Percentiles rank a stretch among this genome's conserved stretches.
Conservation (phyloP, 495 filamentous ascomycete genomes). For the Peziza echinospora region DNA sequence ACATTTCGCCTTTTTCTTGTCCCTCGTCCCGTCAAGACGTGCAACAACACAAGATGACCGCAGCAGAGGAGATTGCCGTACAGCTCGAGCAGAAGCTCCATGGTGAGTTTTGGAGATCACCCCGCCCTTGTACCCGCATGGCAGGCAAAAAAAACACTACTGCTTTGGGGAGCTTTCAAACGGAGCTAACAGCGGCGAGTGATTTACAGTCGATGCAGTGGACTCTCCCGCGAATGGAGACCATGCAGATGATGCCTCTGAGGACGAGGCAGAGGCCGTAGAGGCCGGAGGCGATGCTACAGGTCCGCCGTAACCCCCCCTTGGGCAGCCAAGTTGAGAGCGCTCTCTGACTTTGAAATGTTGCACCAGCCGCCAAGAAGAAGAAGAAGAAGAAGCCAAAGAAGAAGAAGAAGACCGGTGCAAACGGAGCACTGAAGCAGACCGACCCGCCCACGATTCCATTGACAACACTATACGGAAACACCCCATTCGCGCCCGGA, state of each 20-base stretch:
- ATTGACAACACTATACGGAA: constrained; percentile 54
- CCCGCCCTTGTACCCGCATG: no score
- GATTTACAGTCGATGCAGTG: no score
- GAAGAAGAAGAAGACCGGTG: constrained; percentile 44
- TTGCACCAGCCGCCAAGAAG: constrained; percentile 32
- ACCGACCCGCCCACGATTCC: constrained; percentile 55
- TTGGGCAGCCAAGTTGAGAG: no score
- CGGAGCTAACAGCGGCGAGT: no score
- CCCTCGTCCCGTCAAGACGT: no score
- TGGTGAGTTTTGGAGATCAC: constrained; percentile 1
- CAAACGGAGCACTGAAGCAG: constrained; percentile 35
- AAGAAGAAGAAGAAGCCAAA: constrained; percentile 66
- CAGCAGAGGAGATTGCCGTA: background rate
- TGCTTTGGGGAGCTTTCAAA: no score
- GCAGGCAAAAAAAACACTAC: no score
- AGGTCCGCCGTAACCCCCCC: constrained; percentile 18
- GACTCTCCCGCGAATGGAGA: background rate
- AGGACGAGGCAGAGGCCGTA: constrained; percentile 28
- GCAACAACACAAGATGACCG: constrained; percentile 5
- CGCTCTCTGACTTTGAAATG: background rate
- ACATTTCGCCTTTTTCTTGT: no score
- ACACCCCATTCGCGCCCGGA: constrained; percentile 51
- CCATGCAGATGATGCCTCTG: constrained; percentile 15
- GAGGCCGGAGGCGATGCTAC: constrained; percentile 24
- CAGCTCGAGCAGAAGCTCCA: constrained; percentile 9